Conservation (phyloP, 768 basidiomycete genomes). For the Pleurotus eryngii region DNA sequence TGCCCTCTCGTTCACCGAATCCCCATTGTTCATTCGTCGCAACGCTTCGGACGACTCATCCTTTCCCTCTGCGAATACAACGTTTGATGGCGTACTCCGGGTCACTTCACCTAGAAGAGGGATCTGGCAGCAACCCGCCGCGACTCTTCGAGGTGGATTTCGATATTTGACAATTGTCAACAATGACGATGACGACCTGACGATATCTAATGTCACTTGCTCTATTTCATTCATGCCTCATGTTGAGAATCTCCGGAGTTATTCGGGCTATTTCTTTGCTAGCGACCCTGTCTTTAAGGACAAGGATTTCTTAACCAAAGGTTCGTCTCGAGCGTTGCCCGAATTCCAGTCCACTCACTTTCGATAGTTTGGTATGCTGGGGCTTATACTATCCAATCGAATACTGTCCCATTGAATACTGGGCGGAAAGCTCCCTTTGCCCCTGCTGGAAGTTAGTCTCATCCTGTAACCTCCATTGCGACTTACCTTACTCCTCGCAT, state of each 20-base stretch:
- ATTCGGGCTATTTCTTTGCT: conserved; percentile 52
- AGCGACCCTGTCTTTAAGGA: conserved; percentile 42
- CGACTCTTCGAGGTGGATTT: conserved; percentile 47
- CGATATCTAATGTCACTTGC: conserved; percentile 47
- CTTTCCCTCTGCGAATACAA: conserved; percentile 40
- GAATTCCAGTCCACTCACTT: background rate
- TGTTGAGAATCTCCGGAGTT: conserved; percentile 42
- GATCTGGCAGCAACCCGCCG: conserved; percentile 46
- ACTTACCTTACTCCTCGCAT: background rate
- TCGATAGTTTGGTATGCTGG: conserved; percentile 55
- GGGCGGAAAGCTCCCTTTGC: conserved; percentile 48
- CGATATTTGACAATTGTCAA: conserved; percentile 50
- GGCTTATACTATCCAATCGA: conserved; percentile 60
- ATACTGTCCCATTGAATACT: conserved; percentile 48
- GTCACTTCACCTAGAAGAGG: conserved; percentile 34
- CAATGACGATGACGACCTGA: conserved; percentile 26
- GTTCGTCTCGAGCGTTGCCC: conserved; percentile 17
- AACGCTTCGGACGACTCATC: conserved; percentile 52
- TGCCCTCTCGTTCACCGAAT: conserved; percentile 57
- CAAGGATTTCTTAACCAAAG: conserved; percentile 46
- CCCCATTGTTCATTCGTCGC: conserved; percentile 51
- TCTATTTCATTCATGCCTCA: conserved; percentile 55
- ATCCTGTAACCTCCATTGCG: background rate
- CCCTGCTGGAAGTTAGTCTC: conserved; percentile 36
- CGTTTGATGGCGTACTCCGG: conserved; percentile 39